Conservation (phyloP, 2,329 filamentous ascomycete species). For the Fusarium mangiferae region DNA sequence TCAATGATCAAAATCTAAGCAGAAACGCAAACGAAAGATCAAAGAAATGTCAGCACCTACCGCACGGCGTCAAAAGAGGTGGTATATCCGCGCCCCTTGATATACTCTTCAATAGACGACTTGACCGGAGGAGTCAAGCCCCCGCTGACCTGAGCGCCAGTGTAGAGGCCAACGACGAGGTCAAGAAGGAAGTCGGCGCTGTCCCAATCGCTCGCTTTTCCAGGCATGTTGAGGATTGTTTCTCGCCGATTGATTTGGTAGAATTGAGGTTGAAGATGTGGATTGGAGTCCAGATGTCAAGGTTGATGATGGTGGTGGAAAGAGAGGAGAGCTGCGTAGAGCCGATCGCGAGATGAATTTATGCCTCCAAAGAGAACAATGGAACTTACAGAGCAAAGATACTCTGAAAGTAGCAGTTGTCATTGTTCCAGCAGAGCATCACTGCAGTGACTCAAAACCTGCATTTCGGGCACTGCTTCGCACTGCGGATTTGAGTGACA, state of each 20-base stretch:
- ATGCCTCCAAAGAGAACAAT: not conserved
- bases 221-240: conserved; percentile 32
- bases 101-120: conserved; percentile 46
- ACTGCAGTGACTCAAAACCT: not conserved
- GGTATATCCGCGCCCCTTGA: conserved; percentile 47
- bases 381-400: not conserved
- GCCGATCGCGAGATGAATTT: not conserved
- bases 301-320: not conserved
- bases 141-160: conserved; percentile 40
- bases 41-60: conserved; percentile 46
- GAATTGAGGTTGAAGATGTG: not conserved
- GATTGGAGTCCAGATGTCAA: not conserved
- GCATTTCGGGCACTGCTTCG: not conserved
- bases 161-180: conserved; percentile 49
- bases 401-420: not conserved
- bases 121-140: conserved; percentile 45
- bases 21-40: not conserved
- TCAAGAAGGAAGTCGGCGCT: conserved; percentile 49
- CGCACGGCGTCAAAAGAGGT: conserved; percentile 59
- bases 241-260: not conserved
- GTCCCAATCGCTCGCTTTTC: conserved; percentile 45
- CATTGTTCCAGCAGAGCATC: not conserved
- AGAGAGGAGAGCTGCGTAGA: not conserved
- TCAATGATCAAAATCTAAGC: not conserved
- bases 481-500: not conserved